Conservation (phyloP, 768 basidiomycete genomes). For the Fistulinella prunicolor region DNA sequence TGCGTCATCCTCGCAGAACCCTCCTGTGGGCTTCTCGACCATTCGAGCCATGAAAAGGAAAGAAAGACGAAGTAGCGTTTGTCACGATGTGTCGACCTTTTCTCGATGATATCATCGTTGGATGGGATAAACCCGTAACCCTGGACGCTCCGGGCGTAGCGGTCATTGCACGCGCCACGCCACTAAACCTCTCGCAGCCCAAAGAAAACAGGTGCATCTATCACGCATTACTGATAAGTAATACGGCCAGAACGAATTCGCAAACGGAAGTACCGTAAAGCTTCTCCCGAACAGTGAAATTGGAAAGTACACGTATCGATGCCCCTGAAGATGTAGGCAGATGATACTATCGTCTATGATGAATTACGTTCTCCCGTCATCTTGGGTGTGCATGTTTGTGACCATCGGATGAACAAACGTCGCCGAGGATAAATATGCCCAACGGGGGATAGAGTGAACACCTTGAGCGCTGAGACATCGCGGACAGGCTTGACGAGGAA, state of each 20-base stretch:
- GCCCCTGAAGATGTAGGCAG: conserved; percentile 2
- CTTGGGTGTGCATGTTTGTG: not conserved
- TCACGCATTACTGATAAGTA: not conserved
- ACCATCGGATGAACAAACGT: not conserved
- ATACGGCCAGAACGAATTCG: not conserved
- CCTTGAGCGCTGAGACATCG: conserved; percentile 10
- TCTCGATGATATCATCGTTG: conserved; percentile 13
- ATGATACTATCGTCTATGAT: not conserved
- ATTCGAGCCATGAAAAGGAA: not conserved
- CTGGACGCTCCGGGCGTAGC: conserved; percentile 5
- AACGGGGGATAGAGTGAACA: conserved; percentile 2
- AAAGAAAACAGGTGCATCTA: not conserved
- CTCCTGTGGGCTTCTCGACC: not conserved
- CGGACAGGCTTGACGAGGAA: conserved; percentile 4
- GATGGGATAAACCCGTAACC: conserved; percentile 7
- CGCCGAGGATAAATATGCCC: conserved; percentile 5
- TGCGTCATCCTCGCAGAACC: not conserved
- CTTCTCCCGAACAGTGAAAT: not conserved
- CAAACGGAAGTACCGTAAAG: not conserved
- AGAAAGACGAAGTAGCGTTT: not conserved
- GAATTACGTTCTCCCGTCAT: not conserved
- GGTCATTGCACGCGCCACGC: not conserved
- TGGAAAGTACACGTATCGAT: not conserved
- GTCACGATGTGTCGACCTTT: no score
- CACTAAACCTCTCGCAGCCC: not conserved